These are phyloP conservation scores for Lodderomyces pseudojiufengensis DNA, from an alignment of 1,139 yeast species.

Conservation along the genomic window DNA sequence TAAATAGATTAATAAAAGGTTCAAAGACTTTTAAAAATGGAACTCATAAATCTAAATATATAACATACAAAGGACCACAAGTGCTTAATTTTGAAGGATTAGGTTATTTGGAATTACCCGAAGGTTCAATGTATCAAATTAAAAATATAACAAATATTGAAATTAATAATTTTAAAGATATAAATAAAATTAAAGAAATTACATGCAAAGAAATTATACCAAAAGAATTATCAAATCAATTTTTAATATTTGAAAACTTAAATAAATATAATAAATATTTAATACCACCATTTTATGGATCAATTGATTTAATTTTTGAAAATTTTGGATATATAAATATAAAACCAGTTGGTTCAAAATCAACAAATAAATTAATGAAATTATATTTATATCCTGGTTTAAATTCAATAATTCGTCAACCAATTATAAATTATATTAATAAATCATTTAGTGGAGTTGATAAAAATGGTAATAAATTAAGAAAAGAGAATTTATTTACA, in stretches of 20 bases:
- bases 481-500: constrained; percentile 26
- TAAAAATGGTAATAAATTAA: constrained; percentile 32
- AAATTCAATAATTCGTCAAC: constrained; percentile 33
- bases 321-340: constrained; percentile 67
- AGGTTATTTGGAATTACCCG: constrained; percentile 43
- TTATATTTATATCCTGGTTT: constrained; percentile 33
- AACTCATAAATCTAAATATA: constrained; percentile 32
- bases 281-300: constrained; percentile 67
- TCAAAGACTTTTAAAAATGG: constrained; percentile 31
- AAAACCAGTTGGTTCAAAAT: constrained; percentile 55
- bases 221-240: constrained; percentile 22
- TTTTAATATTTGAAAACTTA: constrained; percentile 26
- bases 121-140: constrained; percentile 40
- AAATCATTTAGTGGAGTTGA: constrained; percentile 39
- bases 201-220: constrained; percentile 13
- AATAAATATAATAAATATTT: constrained; percentile 36
- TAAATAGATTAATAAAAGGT: constrained; percentile 40
- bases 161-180: constrained; percentile 22
- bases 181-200: constrained; percentile 26
- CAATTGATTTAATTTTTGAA: constrained; percentile 63
- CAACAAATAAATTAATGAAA: constrained; percentile 26
- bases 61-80: constrained; percentile 41
- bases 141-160: constrained; percentile 36
- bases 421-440: constrained; percentile 31
- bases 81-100: constrained; percentile 60